phyloP scores from a whole-genome alignment of 2,329 filamentous ascomycete species.

The Aaosphaeria arxii region DNA sequence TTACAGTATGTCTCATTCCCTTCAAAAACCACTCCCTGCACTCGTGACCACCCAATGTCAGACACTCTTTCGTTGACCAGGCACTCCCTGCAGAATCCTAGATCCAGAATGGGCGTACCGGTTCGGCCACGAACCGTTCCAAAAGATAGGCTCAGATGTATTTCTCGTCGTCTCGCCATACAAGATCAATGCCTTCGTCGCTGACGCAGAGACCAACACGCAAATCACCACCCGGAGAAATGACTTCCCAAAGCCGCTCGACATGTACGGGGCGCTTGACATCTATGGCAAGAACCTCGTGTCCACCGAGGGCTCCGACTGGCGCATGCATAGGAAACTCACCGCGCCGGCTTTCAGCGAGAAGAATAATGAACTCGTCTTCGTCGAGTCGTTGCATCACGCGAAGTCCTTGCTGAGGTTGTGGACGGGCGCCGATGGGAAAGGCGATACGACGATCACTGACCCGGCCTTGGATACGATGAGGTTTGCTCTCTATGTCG shows the following conservation, averaged over 20 bases:
- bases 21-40: conserved; percentile 5
- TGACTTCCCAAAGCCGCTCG: conserved; percentile 67
- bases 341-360: conserved; percentile 73
- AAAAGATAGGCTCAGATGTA: conserved; percentile 56
- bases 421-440: conserved; percentile 25
- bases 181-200: conserved; percentile 53
- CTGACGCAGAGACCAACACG: conserved; percentile 62
- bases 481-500: conserved; percentile 57
- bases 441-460: conserved; percentile 46
- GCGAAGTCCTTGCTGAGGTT: conserved; percentile 40
- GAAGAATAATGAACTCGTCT: conserved; percentile 68
- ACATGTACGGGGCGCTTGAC: conserved; percentile 58
- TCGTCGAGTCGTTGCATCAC: conserved; percentile 62
- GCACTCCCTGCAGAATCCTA: conserved; percentile 44
- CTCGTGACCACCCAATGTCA: not conserved
- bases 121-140: conserved; percentile 57
- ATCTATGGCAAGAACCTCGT: conserved; percentile 72
- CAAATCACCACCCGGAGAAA: conserved; percentile 66
- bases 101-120: conserved; percentile 60
- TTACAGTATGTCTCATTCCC: conserved; percentile 50
- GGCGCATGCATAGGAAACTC: conserved; percentile 71
- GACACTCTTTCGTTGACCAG: conserved; percentile 4
- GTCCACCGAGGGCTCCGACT: conserved; percentile 65
- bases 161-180: conserved; percentile 64
- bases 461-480: conserved; percentile 65